These are phyloP conservation scores for Fusarium tupiense DNA, from an alignment of 2,329 filamentous ascomycete species.

Conservation along the genomic window DNA sequence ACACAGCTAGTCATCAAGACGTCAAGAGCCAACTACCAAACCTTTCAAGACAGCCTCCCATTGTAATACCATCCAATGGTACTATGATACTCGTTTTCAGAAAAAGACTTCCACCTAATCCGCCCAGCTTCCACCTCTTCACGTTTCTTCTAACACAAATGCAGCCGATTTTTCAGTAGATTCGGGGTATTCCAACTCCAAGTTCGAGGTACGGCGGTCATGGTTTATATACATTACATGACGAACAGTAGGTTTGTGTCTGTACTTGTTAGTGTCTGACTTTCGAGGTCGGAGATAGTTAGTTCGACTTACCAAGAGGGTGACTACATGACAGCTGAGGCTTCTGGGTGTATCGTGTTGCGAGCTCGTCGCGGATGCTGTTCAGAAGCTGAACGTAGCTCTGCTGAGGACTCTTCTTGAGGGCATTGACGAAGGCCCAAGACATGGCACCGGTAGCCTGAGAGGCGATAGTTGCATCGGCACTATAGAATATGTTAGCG, in stretches of 20 bases:
- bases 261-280: slow-evolving; percentile 42
- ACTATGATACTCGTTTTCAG: neutral
- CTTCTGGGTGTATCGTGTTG: slow-evolving; percentile 90
- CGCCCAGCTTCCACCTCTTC: neutral
- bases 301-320: slow-evolving; percentile 77
- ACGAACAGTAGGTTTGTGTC: slow-evolving; percentile 72
- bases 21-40: slow-evolving; percentile 9
- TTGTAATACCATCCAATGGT: slow-evolving; percentile 12
- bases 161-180: slow-evolving; percentile 1
- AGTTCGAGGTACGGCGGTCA: slow-evolving; percentile 18
- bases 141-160: neutral
- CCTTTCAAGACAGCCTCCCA: slow-evolving; percentile 27
- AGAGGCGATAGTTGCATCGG: slow-evolving; percentile 89
- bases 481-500: slow-evolving; percentile 60
- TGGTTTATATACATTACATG: slow-evolving; percentile 57
- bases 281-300: neutral
- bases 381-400: slow-evolving; percentile 97
- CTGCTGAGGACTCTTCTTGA: slow-evolving; percentile 97
- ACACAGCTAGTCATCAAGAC: neutral
- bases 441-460: slow-evolving; percentile 98
- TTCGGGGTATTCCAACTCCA: slow-evolving; percentile 20
- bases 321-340: slow-evolving; percentile 98
- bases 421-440: slow-evolving; percentile 91
- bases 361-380: slow-evolving; percentile 92
- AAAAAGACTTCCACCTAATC: neutral